Evolutionary conservation across 352 stramenopile species (phyloP).

Genomic region (Thalassiosira pacifica): DNA sequence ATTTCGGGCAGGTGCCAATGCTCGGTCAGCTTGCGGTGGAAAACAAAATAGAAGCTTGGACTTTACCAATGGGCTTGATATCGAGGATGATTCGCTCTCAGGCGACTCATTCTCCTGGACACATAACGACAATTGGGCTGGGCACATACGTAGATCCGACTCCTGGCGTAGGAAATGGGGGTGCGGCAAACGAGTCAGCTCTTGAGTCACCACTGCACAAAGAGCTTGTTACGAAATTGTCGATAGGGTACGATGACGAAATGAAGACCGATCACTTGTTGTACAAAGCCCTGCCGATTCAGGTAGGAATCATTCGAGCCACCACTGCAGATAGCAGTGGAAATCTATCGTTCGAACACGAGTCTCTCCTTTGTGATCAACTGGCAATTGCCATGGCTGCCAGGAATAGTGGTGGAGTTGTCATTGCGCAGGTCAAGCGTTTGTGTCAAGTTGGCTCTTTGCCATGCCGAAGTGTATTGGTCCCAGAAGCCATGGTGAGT

Average conservation of each 20-base stretch:
- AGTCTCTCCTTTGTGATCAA: constrained; percentile 79
- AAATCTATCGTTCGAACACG: constrained; percentile 83
- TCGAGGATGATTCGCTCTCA: constrained; percentile 82
- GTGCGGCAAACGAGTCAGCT: constrained; percentile 72
- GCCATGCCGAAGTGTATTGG: too few relatives aligned
- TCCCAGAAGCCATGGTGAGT: too few relatives aligned
- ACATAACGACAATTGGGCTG: constrained; percentile 81
- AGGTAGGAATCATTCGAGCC: constrained; percentile 82
- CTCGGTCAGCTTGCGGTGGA: constrained; percentile 66
- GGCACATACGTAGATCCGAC: constrained; percentile 83
- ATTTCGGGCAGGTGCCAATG: constrained; percentile 81
- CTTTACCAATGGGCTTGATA: constrained; percentile 78
- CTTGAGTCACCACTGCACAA: constrained; percentile 58
- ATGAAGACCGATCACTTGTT: constrained; percentile 67
- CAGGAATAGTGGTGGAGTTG: constrained; percentile 76
- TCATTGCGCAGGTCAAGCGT: constrained; percentile 83
- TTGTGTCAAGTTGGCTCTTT: too few relatives aligned
- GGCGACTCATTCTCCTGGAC: constrained; percentile 78
- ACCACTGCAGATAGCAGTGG: constrained; percentile 75
- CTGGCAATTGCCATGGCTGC: constrained; percentile 73
- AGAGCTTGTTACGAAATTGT: constrained; percentile 66
- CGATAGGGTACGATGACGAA: constrained; percentile 54
- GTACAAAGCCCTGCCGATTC: constrained; percentile 83
- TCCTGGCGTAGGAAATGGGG: constrained; percentile 61
- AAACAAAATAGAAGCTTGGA: constrained; percentile 81